These are phyloP conservation scores for Lathyrus oleraceus DNA, from an alignment of 306 rosid species.

Conservation along the genomic window DNA sequence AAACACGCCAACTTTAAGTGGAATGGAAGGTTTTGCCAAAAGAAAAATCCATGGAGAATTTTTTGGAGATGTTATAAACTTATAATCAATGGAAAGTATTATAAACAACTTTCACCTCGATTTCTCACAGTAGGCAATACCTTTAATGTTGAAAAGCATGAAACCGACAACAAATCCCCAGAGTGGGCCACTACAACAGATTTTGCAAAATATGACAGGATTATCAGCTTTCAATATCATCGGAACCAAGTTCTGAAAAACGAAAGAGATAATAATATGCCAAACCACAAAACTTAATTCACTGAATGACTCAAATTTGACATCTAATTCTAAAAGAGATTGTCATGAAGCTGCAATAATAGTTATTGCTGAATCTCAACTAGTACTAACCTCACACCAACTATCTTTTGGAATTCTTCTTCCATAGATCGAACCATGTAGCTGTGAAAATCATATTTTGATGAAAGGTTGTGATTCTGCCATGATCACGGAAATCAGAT, in stretches of 20 bases:
- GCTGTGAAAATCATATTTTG: constrained; percentile 89
- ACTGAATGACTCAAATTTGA: constrained; percentile 12
- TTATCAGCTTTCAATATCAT: constrained; percentile 32
- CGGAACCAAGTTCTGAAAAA: constrained; percentile 24
- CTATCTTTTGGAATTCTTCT: constrained; percentile 95
- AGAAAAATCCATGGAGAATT: neutral
- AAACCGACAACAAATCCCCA: constrained; percentile 98
- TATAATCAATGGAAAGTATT: constrained; percentile 9
- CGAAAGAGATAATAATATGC: constrained; percentile 26
- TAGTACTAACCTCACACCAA: constrained; percentile 86
- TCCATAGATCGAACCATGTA: constrained; percentile 98
- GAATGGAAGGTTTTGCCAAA: constrained; percentile 7
- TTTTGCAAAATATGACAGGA: constrained; percentile 34
- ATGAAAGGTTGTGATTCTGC: constrained; percentile 86
- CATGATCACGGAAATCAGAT: constrained; percentile 41
- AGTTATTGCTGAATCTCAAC: constrained; percentile 3
- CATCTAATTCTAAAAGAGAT: neutral
- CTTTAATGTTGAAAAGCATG: constrained; percentile 91
- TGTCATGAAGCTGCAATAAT: constrained; percentile 32
- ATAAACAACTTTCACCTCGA: constrained; percentile 7
- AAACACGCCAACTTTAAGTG: neutral
- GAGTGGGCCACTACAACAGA: constrained; percentile 71
- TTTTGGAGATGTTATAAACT: neutral
- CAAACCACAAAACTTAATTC: neutral
- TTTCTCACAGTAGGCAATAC: constrained; percentile 44